A percentile compares a stretch with the other conserved stretches of the same genome.
These are phyloP conservation scores for Cyphellophora attinorum DNA, from an alignment of 2,329 filamentous ascomycete species.

Conservation along the genomic window DNA sequence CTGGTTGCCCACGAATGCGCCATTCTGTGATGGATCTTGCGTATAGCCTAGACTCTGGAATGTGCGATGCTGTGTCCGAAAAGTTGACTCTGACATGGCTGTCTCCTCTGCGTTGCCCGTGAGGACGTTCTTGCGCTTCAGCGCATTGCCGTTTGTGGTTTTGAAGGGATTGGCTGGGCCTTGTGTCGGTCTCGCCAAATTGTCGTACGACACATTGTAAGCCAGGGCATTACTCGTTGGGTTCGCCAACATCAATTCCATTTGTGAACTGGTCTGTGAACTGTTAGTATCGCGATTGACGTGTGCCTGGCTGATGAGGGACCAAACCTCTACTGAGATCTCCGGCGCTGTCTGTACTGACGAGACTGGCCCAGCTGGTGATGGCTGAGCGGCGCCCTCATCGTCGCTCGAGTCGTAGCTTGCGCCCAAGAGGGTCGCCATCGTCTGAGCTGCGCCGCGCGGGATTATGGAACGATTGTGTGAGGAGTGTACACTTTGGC, in stretches of 20 bases:
- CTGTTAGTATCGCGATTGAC: constrained; percentile 20
- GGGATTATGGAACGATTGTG: too few relatives aligned
- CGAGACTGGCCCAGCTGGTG: constrained; percentile 22
- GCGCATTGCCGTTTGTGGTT: constrained; percentile 43
- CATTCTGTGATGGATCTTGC: constrained; percentile 34
- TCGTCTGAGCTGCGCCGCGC: constrained; percentile 13
- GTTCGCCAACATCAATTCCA: constrained; percentile 43
- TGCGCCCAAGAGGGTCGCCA: constrained; percentile 34
- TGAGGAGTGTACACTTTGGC: too few relatives aligned
- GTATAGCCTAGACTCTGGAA: constrained; percentile 57
- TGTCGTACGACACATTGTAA: constrained; percentile 57
- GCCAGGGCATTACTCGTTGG: constrained; percentile 40
- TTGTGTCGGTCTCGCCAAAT: constrained; percentile 54
- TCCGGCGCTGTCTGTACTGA: constrained; percentile 41
- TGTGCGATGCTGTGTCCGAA: constrained; percentile 77
- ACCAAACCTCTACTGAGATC: constrained; percentile 49
- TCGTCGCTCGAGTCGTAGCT: constrained; percentile 39
- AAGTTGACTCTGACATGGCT: constrained; percentile 80
- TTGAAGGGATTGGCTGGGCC: constrained; percentile 71
- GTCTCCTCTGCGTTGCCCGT: constrained; percentile 86
- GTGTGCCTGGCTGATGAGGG: constrained; percentile 9
- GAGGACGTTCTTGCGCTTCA: constrained; percentile 71
- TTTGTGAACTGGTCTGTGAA: constrained; percentile 37
- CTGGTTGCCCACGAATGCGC: constrained; percentile 38
- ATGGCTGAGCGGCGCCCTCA: constrained; percentile 22